Percentiles rank a stretch among this genome's conserved stretches.
phyloP scores from a whole-genome alignment of 805 yeast species.

The Candida tammaniensis region DNA sequence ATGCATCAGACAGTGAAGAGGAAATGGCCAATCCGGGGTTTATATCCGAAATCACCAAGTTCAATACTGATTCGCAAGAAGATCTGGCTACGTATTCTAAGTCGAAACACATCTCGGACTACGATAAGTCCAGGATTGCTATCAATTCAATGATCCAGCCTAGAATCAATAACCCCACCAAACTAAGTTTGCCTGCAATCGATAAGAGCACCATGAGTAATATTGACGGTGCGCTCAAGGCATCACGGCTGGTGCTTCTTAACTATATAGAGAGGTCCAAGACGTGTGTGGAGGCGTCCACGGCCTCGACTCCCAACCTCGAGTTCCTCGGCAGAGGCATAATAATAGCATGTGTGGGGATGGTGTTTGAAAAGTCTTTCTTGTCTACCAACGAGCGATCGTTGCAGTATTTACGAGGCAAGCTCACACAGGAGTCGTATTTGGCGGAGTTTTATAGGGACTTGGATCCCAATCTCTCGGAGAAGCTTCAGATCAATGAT shows the following conservation, averaged over 20 bases:
- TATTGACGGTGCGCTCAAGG: neutral
- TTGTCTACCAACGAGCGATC: slow-evolving; percentile 53
- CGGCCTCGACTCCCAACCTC: slow-evolving; percentile 41
- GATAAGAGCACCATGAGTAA: neutral
- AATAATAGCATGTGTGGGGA: slow-evolving; percentile 53
- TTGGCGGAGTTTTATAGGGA: slow-evolving; percentile 46
- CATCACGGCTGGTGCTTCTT: slow-evolving; percentile 5
- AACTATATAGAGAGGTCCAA: slow-evolving; percentile 57
- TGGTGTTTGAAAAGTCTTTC: slow-evolving; percentile 63
- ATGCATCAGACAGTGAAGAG: neutral
- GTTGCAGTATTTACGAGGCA: slow-evolving; percentile 46
- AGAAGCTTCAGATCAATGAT: slow-evolving; percentile 28
- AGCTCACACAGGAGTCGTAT: slow-evolving; percentile 41
- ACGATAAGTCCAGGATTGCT: slow-evolving; percentile 44
- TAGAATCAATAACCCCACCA: slow-evolving; percentile 11
- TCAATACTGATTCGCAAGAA: slow-evolving; percentile 33
- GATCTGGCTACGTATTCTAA: slow-evolving; percentile 34
- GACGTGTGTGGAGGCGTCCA: slow-evolving; percentile 51
- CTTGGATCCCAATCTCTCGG: slow-evolving; percentile 34
- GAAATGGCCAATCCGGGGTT: neutral
- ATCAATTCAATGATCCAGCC: slow-evolving; percentile 49
- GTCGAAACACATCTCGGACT: slow-evolving; percentile 23
- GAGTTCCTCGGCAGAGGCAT: slow-evolving; percentile 58
- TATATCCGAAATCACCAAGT: slow-evolving; percentile 32
- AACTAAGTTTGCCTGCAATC: neutral